phyloP scores from a whole-genome alignment of 768 basidiomycete species.

The Auriscalpium vulgare region DNA sequence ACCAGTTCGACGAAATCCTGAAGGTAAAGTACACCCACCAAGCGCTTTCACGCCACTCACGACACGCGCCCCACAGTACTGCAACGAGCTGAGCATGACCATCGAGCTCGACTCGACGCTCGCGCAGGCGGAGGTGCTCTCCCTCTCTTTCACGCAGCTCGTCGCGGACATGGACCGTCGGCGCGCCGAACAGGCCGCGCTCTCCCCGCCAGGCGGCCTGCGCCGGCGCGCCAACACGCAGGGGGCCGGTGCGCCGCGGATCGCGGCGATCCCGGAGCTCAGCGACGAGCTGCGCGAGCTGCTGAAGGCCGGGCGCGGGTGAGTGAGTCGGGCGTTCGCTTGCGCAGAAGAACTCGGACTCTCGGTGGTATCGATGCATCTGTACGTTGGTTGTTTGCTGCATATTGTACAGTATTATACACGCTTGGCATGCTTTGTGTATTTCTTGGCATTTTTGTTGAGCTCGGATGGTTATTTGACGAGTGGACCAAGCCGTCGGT shows the following conservation, averaged over 20 bases:
- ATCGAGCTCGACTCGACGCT: conserved; percentile 95
- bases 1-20: conserved; percentile 73
- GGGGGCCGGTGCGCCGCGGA: background rate
- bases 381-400: too few relatives aligned
- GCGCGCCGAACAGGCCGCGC: conserved; percentile 44
- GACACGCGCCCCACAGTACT: conserved; percentile 44
- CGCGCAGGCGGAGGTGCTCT: conserved; percentile 94
- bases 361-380: too few relatives aligned
- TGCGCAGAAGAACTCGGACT: too few relatives aligned
- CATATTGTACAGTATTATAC: too few relatives aligned
- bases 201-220: conserved; percentile 20
- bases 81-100: conserved; percentile 92
- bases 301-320: conserved; percentile 4
- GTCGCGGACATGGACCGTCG: conserved; percentile 86
- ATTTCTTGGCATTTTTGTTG: too few relatives aligned
- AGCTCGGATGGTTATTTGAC: too few relatives aligned
- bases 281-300: conserved; percentile 12
- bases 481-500: too few relatives aligned
- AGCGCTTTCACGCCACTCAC: background rate
- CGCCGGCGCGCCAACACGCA: conserved; percentile 26
- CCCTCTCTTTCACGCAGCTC: conserved; percentile 82
- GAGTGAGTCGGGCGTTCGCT: background rate
- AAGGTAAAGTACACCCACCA: conserved; percentile 36
- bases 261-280: conserved; percentile 8
- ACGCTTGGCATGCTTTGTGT: too few relatives aligned